Base-by-base conservation (phyloP, 306 rosid species). In the Styphnolobium japonicum region DNA sequence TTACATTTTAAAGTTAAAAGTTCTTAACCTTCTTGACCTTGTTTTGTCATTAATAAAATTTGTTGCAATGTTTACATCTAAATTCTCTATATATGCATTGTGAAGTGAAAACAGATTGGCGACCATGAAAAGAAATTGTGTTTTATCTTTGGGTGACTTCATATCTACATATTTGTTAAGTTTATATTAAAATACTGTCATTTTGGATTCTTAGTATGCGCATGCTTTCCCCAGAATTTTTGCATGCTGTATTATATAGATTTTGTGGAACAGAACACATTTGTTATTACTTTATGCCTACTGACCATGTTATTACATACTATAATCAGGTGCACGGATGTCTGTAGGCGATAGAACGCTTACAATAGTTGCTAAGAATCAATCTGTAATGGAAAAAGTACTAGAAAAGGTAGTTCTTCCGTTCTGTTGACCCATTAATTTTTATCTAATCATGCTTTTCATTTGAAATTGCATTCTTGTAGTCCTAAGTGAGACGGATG, bases 331-430 rank as follows among this genome's bases (percentile, higher is more conserved):
- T 86, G 97, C 90, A 58, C 90, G 98, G 45, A 75, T 95, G 43
- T 91, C 97, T 7, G 96, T 95, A 19, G 88, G 90, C n/a, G 98
- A 92, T 83, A 97, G 96, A 81, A 82, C 97, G 51, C 94, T 95
- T 72, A 95, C 98, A 53, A 73, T 95, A 80, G 82, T 87, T 79
- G 93, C 97, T 40, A 95, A 92, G 85, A 92, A 90, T 82, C 90
- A 88, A 76, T 80, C 92, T 73, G 87, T 85, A 75, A 95, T 95
- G 98, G 92, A 90, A 33, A 91, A 84, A 84, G 89, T 91, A 70
- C 86, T 71, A 37, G 98, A 95, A 53, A 91, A 87, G 98, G 98
- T 94, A 80, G 29, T 75, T 61, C 77, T 79, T 73, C 55, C 78
- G 23, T 69, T 75, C 27, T 29, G 60, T 55, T 39, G 71, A 67